phyloP scores from a whole-genome alignment of 2,329 filamentous ascomycete genomes.

The Coleophoma eucalyptorum region DNA sequence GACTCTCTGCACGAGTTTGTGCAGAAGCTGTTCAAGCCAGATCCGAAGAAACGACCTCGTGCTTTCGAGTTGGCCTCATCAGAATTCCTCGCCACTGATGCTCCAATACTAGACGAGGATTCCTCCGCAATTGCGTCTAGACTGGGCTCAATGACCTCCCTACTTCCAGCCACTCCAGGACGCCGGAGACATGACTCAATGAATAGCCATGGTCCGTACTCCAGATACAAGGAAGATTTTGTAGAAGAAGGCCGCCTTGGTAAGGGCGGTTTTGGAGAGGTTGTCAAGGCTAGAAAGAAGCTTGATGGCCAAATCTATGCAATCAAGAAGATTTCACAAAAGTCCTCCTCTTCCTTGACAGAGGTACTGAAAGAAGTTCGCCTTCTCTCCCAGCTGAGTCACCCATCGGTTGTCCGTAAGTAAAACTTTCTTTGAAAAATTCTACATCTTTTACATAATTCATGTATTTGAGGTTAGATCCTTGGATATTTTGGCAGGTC shows the following conservation, averaged over 20 bases:
- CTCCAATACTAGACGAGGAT: constrained; percentile 45
- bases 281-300: constrained; percentile 92
- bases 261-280: constrained; percentile 93
- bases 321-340: constrained; percentile 92
- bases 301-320: constrained; percentile 92
- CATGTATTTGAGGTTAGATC: too few species aligned
- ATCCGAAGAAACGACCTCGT: constrained; percentile 78
- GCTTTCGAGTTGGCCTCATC: constrained; percentile 70
- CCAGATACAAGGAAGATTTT: constrained; percentile 80
- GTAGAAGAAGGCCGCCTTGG: constrained; percentile 85
- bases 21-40: constrained; percentile 77
- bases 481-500: background rate
- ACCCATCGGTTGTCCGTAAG: constrained; percentile 59
- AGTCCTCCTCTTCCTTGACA: constrained; percentile 72
- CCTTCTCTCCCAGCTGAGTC: constrained; percentile 86
- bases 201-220: constrained; percentile 42
- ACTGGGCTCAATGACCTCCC: constrained; percentile 34
- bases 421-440: constrained; percentile 4
- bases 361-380: constrained; percentile 84
- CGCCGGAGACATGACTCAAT: constrained; percentile 61
- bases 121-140: constrained; percentile 33
- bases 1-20: constrained; percentile 76
- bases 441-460: too few species aligned
- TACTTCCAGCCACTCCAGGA: constrained; percentile 36
- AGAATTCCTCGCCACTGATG: constrained; percentile 64